Conservation (phyloP, 2,329 filamentous ascomycete genomes). For the Aureobasidium leucospermi region DNA sequence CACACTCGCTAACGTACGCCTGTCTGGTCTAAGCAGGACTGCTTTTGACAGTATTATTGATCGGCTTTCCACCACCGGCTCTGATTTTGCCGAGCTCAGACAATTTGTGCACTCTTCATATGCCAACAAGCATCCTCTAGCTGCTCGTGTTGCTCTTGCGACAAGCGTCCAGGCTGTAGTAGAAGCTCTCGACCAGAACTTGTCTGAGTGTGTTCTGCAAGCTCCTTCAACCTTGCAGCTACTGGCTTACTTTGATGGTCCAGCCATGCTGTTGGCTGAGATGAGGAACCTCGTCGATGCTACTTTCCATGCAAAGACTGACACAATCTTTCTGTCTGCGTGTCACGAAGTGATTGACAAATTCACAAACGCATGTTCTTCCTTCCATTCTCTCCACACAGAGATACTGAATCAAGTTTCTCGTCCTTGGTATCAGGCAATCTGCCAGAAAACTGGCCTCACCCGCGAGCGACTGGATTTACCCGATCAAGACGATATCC, state of each 20-base stretch:
- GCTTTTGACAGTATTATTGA: conserved; percentile 47
- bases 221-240: conserved; percentile 35
- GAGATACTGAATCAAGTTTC: conserved; percentile 59
- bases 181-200: conserved; percentile 33
- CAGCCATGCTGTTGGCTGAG: conserved; percentile 47
- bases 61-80: conserved; percentile 28
- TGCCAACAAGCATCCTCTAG: conserved; percentile 27
- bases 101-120: conserved; percentile 33
- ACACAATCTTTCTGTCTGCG: conserved; percentile 32
- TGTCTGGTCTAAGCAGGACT: conserved; percentile 45
- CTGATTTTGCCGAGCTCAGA: conserved; percentile 21
- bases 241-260: conserved; percentile 34
- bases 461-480: conserved; percentile 39
- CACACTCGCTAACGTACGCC: conserved; percentile 36
- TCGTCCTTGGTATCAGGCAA: conserved; percentile 58
- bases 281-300: conserved; percentile 43
- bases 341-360: conserved; percentile 33
- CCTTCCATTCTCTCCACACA: conserved; percentile 22
- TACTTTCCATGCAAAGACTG: conserved; percentile 36
- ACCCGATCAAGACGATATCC: conserved; percentile 46
- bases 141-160: conserved; percentile 36
- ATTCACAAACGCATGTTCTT: conserved; percentile 52
- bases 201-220: conserved; percentile 24
- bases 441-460: conserved; percentile 70
- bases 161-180: conserved; percentile 34